phyloP scores from a whole-genome alignment of 2,329 filamentous ascomycete genomes.

The Fusarium sp. region DNA sequence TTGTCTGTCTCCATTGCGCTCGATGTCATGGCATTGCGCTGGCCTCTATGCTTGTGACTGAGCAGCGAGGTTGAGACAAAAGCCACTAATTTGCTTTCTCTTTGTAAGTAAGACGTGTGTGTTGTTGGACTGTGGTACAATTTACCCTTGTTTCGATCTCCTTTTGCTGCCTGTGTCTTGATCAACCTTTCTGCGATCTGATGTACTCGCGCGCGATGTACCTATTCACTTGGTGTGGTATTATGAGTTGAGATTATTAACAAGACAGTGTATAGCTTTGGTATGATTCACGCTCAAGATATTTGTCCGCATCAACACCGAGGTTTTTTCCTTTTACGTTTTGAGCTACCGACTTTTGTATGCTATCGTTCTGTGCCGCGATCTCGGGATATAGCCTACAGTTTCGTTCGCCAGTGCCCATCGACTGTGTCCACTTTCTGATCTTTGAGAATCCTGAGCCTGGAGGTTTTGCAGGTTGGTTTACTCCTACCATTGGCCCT shows the following conservation, averaged over 20 bases:
- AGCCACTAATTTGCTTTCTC: constrained; percentile 23
- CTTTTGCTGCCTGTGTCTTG: constrained; percentile 11
- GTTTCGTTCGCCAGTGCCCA: constrained; percentile 11
- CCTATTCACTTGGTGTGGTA: neutral
- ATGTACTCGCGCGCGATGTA: neutral
- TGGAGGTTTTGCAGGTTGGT: too few species aligned
- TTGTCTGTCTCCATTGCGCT: constrained; percentile 16
- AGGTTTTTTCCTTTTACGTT: constrained; percentile 13
- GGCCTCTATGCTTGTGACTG: constrained; percentile 26
- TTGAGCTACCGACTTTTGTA: constrained; percentile 1
- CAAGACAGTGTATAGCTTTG: constrained; percentile 13
- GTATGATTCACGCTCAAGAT: constrained; percentile 7
- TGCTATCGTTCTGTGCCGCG: neutral
- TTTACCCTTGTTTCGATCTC: constrained; percentile 21
- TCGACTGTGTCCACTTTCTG: neutral
- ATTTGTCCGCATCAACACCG: constrained; percentile 8
- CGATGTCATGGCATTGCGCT: constrained; percentile 37
- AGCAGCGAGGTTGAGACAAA: constrained; percentile 27
- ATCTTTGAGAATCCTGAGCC: too few species aligned
- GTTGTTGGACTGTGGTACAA: constrained; percentile 17
- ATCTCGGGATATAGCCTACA: constrained; percentile 10
- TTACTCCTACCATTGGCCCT: neutral
- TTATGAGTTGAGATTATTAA: constrained; percentile 8
- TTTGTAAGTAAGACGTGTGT: constrained; percentile 36
- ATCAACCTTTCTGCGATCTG: neutral